Evolutionary conservation across 2,329 filamentous ascomycete genomes (phyloP).

Genomic region (Fusarium pseudocircinatum): DNA sequence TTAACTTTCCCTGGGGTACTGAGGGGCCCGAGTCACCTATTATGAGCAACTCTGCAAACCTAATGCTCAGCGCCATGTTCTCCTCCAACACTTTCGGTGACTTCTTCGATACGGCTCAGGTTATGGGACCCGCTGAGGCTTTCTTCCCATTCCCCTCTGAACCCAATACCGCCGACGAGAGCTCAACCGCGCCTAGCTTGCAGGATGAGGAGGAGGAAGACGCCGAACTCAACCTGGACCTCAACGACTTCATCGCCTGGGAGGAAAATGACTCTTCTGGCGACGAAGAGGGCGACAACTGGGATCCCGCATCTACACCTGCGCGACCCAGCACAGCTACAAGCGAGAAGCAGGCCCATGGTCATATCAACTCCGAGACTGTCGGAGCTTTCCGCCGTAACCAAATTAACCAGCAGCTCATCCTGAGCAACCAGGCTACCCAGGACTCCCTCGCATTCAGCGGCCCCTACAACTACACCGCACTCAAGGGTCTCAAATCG

Average conservation of each 20-base stretch:
- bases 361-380: conserved; percentile 72
- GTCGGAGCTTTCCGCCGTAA: conserved; percentile 82
- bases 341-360: conserved; percentile 58
- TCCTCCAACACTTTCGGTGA: conserved; percentile 65
- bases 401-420: conserved; percentile 70
- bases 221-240: conserved; percentile 69
- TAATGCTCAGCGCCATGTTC: conserved; percentile 82
- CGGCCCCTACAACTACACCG: conserved; percentile 67
- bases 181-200: conserved; percentile 49
- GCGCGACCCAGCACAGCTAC: conserved; percentile 59
- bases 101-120: conserved; percentile 69
- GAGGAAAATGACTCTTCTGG: conserved; percentile 67
- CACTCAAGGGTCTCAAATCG: conserved; percentile 70
- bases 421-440: conserved; percentile 68
- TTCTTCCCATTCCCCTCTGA: conserved; percentile 77
- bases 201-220: conserved; percentile 70
- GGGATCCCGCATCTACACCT: conserved; percentile 63
- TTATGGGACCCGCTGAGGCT: conserved; percentile 78
- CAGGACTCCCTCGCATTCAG: conserved; percentile 71
- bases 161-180: conserved; percentile 63
- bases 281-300: conserved; percentile 64
- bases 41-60: conserved; percentile 73
- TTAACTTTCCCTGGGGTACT: conserved; percentile 59
- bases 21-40: conserved; percentile 63
- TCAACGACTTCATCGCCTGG: conserved; percentile 79